A percentile compares a stretch with the other conserved stretches of the same genome.
phyloP scores from a whole-genome alignment of 148 eudicot genomes.

The Simmondsia chinensis region DNA sequence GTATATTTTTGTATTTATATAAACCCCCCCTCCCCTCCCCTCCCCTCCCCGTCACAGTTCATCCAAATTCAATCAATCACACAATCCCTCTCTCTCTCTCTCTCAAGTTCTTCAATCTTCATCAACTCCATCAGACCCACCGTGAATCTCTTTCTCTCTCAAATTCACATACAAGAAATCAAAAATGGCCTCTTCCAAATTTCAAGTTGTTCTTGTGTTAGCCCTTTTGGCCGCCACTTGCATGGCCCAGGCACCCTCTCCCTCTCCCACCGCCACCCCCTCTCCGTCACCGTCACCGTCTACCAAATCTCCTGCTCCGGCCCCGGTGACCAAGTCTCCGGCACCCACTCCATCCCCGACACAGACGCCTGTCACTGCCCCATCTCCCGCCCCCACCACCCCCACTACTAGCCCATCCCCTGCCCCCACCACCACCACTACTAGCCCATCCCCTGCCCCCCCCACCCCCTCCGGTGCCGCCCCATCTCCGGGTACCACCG shows the following conservation, averaged over 20 bases:
- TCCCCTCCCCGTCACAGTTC: no score
- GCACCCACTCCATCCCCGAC: background rate
- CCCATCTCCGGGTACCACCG: background rate
- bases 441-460: conserved; percentile 3
- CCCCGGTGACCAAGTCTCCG: background rate
- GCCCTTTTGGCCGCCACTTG: conserved; percentile 26
- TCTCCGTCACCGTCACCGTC: background rate
- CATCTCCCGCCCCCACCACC: background rate
- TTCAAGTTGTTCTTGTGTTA: conserved; percentile 5
- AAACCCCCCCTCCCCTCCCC: no score
- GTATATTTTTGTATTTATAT: no score
- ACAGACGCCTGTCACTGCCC: conserved; percentile 2
- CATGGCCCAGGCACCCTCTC: conserved; percentile 26
- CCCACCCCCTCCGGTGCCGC: background rate
- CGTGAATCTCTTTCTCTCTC: no score
- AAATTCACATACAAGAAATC: no score
- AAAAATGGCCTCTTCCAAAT: conserved; percentile 10
- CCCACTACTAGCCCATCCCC: conserved; percentile 1
- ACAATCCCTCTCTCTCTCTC: no score
- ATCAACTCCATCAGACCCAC: no score
- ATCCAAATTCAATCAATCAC: no score
- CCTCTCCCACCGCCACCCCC: conserved; percentile 13
- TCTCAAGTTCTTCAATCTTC: no score
- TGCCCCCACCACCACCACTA: conserved; percentile 1
- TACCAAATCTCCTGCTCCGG: background rate